Evolutionary conservation across 306 rosid genomes (phyloP).

Genomic region (Spatholobus suberectus): DNA sequence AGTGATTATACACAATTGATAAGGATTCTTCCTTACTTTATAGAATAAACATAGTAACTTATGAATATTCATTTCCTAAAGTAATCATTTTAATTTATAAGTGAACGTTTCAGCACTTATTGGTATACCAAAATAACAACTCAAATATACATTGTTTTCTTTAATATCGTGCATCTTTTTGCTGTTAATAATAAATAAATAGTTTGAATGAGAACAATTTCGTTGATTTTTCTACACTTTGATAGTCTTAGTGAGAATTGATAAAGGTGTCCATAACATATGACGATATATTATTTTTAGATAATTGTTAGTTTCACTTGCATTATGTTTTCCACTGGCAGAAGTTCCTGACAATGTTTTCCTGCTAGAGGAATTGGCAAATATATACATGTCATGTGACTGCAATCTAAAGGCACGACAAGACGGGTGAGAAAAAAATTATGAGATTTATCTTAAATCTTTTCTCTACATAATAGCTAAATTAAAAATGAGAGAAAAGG

Average conservation of each 20-base stretch:
- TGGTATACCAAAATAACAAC: too few relatives aligned
- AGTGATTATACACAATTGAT: neutral
- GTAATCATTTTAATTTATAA: too few relatives aligned
- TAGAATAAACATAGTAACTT: too few relatives aligned
- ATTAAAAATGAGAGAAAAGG: too few relatives aligned
- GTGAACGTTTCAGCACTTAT: too few relatives aligned
- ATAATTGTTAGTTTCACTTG: constrained; percentile 7
- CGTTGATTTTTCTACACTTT: neutral
- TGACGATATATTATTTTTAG: neutral
- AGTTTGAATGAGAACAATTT: neutral
- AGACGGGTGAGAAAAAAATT: too few relatives aligned
- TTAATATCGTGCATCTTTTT: neutral
- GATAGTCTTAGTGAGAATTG: neutral
- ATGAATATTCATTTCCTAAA: neutral
- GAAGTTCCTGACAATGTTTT: constrained; percentile 69
- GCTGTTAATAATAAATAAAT: neutral
- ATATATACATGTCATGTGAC: too few relatives aligned
- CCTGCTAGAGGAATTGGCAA: constrained; percentile 80
- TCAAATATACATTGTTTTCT: too few relatives aligned
- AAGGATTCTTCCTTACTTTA: neutral
- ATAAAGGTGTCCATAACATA: neutral
- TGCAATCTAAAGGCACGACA: too few relatives aligned
- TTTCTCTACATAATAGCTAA: too few relatives aligned
- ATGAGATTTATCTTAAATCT: too few relatives aligned
- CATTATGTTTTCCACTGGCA: constrained; percentile 38